Base-by-base conservation (phyloP, 768 basidiomycete species). In the Tulasnella sp. region DNA sequence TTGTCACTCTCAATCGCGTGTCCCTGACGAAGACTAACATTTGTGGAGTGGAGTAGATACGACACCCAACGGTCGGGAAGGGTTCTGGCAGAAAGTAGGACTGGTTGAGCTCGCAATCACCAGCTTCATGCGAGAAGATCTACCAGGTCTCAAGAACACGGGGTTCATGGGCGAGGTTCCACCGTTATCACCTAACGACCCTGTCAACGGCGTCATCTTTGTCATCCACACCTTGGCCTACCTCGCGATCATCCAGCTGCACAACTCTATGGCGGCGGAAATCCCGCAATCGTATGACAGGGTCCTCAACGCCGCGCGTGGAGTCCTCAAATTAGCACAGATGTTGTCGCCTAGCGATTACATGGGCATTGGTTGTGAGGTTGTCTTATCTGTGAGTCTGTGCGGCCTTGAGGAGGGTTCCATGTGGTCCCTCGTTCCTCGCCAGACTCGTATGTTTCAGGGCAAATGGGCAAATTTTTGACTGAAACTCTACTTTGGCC, bases 101-200 rank as follows among this genome's bases (percentile, higher is more conserved):
- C n/a, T 19, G 23, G 58, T 63, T 15, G 50, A 63, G 26, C 21
- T 26, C 21, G 62, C 62, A 7, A 63, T 63, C 38, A 27, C 38
- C 13, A 54, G 53, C 24, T 63, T 63, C 51, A 29, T 34, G 45
- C 47, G 27, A 5, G 34, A 17, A 2, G 32, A 42, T 17, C 24
- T 63, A 19, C 62, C 62, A 21, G 41, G 10, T 15, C 47, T 62
- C 38, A 41, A 51, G 15, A 62, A 62, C 42, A 58, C 61, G 21
- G 62, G 62, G 17, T 30, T 43, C 1, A 64, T 64, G 63, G 62
- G 62, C n/a, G 60, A 63, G 43, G 38, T 63, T 3, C 44, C 42
- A 3, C 51, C 50, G 23, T 13, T 38, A 15, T 45, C 43, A 19
- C 4, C 58, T 4, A 11, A 21, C 21, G 49, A 19, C 21, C 62